Evolutionary conservation across 129 eudicot species (phyloP).

Genomic region (Tagetes patula): DNA sequence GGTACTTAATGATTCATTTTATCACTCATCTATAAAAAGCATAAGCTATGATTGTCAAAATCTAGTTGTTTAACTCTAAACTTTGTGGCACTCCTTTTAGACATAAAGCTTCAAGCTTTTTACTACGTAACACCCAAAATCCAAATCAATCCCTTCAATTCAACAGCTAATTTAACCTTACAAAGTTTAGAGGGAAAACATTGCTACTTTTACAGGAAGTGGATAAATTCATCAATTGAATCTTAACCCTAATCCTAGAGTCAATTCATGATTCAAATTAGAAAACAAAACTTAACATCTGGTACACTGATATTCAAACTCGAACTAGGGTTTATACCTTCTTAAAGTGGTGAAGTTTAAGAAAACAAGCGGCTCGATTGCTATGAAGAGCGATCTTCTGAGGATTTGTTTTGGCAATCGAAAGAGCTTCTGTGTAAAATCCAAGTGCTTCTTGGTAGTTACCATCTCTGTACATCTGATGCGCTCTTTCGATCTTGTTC

Average conservation of each 20-base stretch:
- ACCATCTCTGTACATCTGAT: constrained; percentile 90
- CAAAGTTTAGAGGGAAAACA: not conserved
- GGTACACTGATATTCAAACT: not conserved
- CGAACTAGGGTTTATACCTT: constrained; percentile 42
- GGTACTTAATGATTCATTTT: not conserved
- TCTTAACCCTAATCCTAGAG: not conserved
- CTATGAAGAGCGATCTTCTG: constrained; percentile 96
- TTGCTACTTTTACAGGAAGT: not conserved
- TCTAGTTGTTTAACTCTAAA: not conserved
- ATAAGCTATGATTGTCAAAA: not conserved
- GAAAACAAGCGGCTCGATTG: constrained; percentile 92
- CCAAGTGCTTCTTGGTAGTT: constrained; percentile 65
- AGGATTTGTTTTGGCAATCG: constrained; percentile 65
- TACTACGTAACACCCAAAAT: not conserved
- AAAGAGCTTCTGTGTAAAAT: constrained; percentile 74
- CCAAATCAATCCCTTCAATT: constrained; percentile 1
- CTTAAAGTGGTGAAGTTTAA: constrained; percentile 75
- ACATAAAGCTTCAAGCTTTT: not conserved
- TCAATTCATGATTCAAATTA: not conserved
- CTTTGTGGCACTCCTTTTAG: not conserved
- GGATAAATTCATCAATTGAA: not conserved
- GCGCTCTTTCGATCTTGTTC: constrained; percentile 85
- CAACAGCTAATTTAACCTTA: too few species aligned
- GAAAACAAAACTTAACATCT: not conserved
- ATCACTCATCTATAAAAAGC: not conserved